Evolutionary conservation across 176 grass and related monocot species (phyloP), one percentile per base, ranked within the genome.

Genomic region (Tuctoria greenei): DNA sequence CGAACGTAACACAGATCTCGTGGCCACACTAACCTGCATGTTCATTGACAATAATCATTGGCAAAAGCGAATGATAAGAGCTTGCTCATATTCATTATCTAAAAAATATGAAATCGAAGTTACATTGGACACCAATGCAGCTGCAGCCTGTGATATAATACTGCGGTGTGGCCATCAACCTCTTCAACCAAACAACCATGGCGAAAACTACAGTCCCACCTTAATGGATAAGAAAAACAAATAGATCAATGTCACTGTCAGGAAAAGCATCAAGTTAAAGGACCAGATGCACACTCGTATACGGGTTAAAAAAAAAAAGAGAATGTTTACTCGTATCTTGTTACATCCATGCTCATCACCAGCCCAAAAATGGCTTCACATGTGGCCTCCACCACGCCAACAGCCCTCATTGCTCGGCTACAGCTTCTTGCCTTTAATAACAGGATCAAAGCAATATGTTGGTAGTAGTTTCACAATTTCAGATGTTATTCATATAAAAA

Each of bases 191-290:
- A 85, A 86, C 91, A 92, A 38, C 95, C 95, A 58, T 95, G 88
- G 50, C 77, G 89, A 80, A 99, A 99, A 74, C 89, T 99, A 82
- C 95, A 99, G 79, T 99, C 91, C 95, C 95, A 99, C 88, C 95
- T 99, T 66, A 72, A 12, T 64, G 17, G 31, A 47, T 38, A 84
- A 83, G 60, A 74, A 73, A 83, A 2, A 69, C 69, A 38, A 35
- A 61, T 3, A 72, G 9, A 31, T 74, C 25, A 74, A 8, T 18
- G 78, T 74, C 14, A 10, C 28, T 17, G 49, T 10, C 20, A 71
- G 58, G 44, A 38, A 79, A 41, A 68, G 2, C 12, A 74, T 1
- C 6, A 44, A 31, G 21, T 51, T 26, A 36, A 86, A 68, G 45
- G 8, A 67, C 1, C 43, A 69, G 21, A 63, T 50, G 61, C 75